Base-by-base conservation (phyloP, 805 yeast genomes). In the Zygoascus ofunaensis region DNA sequence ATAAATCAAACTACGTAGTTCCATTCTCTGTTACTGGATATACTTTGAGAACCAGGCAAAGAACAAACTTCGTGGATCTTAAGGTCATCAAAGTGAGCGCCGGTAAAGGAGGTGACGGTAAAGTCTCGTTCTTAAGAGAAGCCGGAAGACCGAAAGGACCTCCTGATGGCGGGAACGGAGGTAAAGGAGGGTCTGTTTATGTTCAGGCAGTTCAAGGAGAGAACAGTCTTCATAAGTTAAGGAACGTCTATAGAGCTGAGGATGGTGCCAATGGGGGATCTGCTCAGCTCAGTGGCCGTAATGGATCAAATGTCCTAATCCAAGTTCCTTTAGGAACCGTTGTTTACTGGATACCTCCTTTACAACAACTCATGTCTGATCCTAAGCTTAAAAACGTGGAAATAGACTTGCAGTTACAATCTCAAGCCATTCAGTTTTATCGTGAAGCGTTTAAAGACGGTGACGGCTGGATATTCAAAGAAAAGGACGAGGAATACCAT, bases 131-230 rank as follows among this genome's bases (percentile, higher is more conserved):
- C 62, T 74, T 80, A 47, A 70, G 96, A 51, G 97, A 87, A 53
- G 84, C 95, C 3, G 85, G 87, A 34, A 65, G 85, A 36, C 72
- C 95, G 0, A 72, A 73, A 17, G 98, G 98, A 0, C 97, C 98
- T 0, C 95, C 98, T 0, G 94, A 89, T 62, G 98, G 98, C n/a
- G 98, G 98, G 7, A 97, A 92, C 64, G 98, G 98, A 24, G 98
- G 97, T 3, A 67, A 71, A 49, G 98, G 98, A 19, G 98, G 98
- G 2, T 72, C 80, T 43, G 73, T 92, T 2, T 90, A 82, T 58
- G 76, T 92, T 2, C 85, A 81, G 58, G 95, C 94, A 2, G 79
- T 80, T 1, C 76, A 76, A 41, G 84, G 83, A 19, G 55, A 84
- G 36, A 74, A 79, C 32, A 80, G 92, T 3, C 62, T 92, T 47